A percentile compares a stretch with the other conserved stretches of the same genome.
These are phyloP conservation scores for Neostapfia colusana DNA, from an alignment of 176 grass and related monocot genomes.

Conservation along the genomic window DNA sequence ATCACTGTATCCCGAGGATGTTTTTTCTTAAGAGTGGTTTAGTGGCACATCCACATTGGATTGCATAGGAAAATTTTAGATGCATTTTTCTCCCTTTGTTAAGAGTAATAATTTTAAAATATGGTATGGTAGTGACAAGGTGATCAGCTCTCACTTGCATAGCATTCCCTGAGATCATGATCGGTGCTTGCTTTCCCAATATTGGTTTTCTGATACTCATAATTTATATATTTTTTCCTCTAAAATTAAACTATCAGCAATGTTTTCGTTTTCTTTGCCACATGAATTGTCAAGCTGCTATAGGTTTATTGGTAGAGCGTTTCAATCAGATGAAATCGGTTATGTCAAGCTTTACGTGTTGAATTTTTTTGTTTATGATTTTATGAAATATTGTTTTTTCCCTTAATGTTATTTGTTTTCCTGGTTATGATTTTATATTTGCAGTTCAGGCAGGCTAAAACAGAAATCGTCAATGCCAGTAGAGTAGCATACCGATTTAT, in stretches of 20 bases:
- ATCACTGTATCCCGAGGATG: background rate
- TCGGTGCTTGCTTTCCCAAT: background rate
- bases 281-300: conserved; percentile 16
- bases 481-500: conserved; percentile 95
- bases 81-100: background rate
- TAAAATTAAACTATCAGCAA: background rate
- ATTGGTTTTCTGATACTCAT: background rate
- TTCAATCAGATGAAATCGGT: background rate
- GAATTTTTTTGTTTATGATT: background rate
- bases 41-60: background rate
- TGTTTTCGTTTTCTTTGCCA: background rate
- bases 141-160: background rate
- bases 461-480: conserved; percentile 90
- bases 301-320: background rate
- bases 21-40: background rate
- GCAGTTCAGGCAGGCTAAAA: conserved; percentile 96
- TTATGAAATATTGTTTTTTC: background rate
- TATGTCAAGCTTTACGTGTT: background rate
- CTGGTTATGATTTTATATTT: conserved; percentile 37
- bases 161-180: background rate
- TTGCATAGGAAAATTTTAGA: background rate
- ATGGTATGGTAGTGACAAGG: conserved; percentile 3
- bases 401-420: conserved; percentile 4
- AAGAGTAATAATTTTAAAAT: background rate
- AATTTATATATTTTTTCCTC: conserved; percentile 9